Conservation (phyloP, 371 early-diverging fungal species). For the Saksenaea vasiformis region DNA sequence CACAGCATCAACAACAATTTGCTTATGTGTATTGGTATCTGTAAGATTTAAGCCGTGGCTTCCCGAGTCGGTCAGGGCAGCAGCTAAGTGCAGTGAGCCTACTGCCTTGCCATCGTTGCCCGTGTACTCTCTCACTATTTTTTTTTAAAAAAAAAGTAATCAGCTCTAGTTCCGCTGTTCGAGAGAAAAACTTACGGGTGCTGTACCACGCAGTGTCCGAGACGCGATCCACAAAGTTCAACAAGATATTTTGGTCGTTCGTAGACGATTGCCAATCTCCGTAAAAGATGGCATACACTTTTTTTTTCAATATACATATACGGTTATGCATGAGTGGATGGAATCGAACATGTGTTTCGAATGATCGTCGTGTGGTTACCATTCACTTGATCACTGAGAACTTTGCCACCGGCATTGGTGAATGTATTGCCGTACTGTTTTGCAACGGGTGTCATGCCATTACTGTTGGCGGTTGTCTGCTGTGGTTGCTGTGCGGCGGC, state of each 20-base stretch:
- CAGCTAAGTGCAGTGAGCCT: conserved; percentile 50
- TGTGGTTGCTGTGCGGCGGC: conserved; percentile 6
- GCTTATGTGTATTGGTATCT: conserved; percentile 31
- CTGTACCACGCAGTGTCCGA: conserved; percentile 48
- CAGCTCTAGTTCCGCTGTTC: not conserved
- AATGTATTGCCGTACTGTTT: conserved; percentile 34
- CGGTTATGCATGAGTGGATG: conserved; percentile 7
- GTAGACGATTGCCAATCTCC: conserved; percentile 48
- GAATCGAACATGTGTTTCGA: not conserved
- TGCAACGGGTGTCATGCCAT: conserved; percentile 9
- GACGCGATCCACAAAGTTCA: conserved; percentile 49
- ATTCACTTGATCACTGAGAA: conserved; percentile 45
- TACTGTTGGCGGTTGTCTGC: conserved; percentile 12
- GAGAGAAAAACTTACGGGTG: conserved; percentile 28
- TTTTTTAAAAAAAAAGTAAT: conserved; percentile 6
- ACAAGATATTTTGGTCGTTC: conserved; percentile 40
- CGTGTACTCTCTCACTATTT: conserved; percentile 44
- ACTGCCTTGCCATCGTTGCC: conserved; percentile 40
- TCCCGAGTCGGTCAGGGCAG: conserved; percentile 44
- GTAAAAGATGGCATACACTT: conserved; percentile 53
- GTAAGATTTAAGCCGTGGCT: conserved; percentile 44
- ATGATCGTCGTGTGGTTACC: conserved; percentile 24
- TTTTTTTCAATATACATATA: too few species aligned
- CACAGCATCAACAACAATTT: conserved; percentile 45
- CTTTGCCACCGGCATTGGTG: conserved; percentile 40